These are phyloP conservation scores for Talaromyces atroroseus DNA, from an alignment of 2,329 filamentous ascomycete genomes.

Conservation along the genomic window DNA sequence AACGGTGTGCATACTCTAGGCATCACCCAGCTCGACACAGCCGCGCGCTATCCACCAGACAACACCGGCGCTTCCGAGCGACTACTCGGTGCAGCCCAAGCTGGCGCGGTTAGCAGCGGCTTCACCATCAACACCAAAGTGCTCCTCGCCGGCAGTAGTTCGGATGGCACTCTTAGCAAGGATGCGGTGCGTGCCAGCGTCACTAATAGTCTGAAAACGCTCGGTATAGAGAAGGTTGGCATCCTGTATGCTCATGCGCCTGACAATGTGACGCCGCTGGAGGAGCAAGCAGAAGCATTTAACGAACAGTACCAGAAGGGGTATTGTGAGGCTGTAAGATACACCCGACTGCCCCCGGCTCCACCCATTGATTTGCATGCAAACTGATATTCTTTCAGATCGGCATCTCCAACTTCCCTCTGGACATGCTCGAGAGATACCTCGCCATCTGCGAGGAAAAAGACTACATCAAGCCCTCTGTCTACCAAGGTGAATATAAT, in stretches of 20 bases:
- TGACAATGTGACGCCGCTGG: constrained; percentile 29
- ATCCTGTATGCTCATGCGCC: constrained; percentile 33
- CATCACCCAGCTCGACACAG: constrained; percentile 20
- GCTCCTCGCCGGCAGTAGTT: background rate
- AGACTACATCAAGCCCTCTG: constrained; percentile 32
- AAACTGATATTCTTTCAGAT: constrained; percentile 20
- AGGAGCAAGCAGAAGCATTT: constrained; percentile 32
- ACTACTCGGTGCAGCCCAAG: constrained; percentile 23
- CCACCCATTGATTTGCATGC: background rate
- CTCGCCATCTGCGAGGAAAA: constrained; percentile 30
- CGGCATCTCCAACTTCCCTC: constrained; percentile 35
- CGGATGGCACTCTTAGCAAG: background rate
- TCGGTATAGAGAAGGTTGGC: constrained; percentile 2
- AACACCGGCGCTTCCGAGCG: constrained; percentile 28
- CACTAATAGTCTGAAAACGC: constrained; percentile 20
- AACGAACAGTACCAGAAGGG: constrained; percentile 18
- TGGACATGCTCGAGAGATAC: constrained; percentile 25
- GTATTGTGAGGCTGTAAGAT: constrained; percentile 19
- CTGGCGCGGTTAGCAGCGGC: constrained; percentile 1
- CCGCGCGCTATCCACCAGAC: constrained; percentile 29
- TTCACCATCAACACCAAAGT: constrained; percentile 35
- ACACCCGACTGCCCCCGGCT: constrained; percentile 15
- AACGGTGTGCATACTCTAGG: background rate
- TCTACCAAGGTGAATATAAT: constrained; percentile 40
- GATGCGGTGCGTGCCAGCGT: constrained; percentile 23